Percentiles rank a stretch among this genome's conserved stretches.
These are phyloP conservation scores for Hygrophorus russula DNA, from an alignment of 768 basidiomycete species.

Conservation along the genomic window DNA sequence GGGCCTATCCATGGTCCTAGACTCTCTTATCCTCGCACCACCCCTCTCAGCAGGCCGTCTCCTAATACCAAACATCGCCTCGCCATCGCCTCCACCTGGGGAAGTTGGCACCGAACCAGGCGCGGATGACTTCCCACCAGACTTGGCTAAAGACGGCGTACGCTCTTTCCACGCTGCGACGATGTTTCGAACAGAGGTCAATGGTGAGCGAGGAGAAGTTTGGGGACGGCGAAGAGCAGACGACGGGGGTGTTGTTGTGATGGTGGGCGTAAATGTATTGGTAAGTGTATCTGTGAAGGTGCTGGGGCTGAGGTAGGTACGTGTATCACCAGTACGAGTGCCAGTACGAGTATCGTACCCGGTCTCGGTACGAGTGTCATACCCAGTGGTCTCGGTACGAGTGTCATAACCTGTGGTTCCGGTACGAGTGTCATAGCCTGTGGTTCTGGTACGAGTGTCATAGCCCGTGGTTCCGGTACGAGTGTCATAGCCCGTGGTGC, in stretches of 20 bases:
- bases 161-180: constrained; percentile 76
- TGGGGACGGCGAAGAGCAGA: constrained; percentile 53
- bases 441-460: constrained; percentile 1
- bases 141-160: constrained; percentile 38
- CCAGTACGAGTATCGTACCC: too few species aligned
- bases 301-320: constrained; percentile 22
- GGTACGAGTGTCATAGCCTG: background rate
- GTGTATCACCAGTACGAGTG: too few species aligned
- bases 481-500: constrained; percentile 8
- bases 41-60: constrained; percentile 26
- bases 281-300: constrained; percentile 25
- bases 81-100: constrained; percentile 18
- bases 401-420: constrained; percentile 9
- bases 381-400: constrained; percentile 4
- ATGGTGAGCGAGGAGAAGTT: constrained; percentile 56
- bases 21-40: constrained; percentile 23
- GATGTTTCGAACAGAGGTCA: constrained; percentile 67
- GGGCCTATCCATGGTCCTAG: constrained; percentile 15
- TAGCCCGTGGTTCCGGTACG: constrained; percentile 12
- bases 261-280: constrained; percentile 28
- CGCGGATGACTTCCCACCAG: constrained; percentile 23
- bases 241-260: constrained; percentile 25
- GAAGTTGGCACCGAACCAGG: constrained; percentile 27
- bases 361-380: constrained; percentile 14
- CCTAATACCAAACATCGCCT: constrained; percentile 43